A percentile compares a stretch with the other conserved stretches of the same genome.
Conservation (phyloP, 2,329 filamentous ascomycete species). For the Ophiostoma sp. region DNA sequence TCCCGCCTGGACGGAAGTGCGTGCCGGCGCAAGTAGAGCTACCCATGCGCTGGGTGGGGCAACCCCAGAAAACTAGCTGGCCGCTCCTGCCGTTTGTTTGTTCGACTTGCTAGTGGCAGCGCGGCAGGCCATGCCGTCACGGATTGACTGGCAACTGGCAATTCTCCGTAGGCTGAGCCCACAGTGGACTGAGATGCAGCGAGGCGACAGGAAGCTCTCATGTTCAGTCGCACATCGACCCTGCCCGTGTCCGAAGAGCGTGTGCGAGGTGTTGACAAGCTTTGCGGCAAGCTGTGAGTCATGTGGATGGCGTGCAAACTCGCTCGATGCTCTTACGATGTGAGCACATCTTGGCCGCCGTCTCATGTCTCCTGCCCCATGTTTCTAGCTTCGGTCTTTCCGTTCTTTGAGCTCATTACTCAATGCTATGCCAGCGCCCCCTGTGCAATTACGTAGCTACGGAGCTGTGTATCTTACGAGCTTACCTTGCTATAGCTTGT, state of each 20-base stretch:
- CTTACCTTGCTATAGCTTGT: slow-evolving; percentile 6
- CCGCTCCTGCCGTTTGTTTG: slow-evolving; percentile 19
- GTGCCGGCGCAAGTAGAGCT: slow-evolving; percentile 11
- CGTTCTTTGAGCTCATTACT: background rate
- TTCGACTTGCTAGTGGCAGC: background rate
- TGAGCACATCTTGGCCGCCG: background rate
- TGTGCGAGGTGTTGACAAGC: background rate
- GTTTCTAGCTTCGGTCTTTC: background rate
- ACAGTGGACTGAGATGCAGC: slow-evolving; percentile 19
- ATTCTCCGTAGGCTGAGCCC: slow-evolving; percentile 9
- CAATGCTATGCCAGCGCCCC: background rate
- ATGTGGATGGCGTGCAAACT: background rate
- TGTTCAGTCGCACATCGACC: background rate
- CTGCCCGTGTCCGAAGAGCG: background rate
- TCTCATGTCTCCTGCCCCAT: background rate
- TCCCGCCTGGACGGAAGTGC: background rate
- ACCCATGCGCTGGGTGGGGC: slow-evolving; percentile 13
- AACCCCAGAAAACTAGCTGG: slow-evolving; percentile 19
- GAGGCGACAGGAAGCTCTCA: background rate
- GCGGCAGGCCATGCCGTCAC: slow-evolving; percentile 13
- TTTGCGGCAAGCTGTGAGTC: background rate
- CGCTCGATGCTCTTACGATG: background rate
- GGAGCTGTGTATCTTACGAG: background rate
- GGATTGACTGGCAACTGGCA: background rate
- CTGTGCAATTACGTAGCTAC: background rate